phyloP scores from a whole-genome alignment of 441 rosid genomes.

The Brassica balearica region DNA sequence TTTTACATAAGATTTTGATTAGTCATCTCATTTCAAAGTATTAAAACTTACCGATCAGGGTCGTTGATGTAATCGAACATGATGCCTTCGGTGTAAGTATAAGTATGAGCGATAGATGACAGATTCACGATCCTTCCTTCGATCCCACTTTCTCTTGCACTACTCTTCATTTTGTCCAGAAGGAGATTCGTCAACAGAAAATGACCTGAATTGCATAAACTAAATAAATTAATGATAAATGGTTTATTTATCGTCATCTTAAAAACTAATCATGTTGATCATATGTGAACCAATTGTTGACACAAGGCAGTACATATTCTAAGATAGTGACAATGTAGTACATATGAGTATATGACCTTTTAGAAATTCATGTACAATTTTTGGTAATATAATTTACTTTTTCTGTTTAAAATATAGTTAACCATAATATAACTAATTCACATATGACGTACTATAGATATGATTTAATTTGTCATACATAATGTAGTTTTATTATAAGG shows the following conservation, averaged over 20 bases:
- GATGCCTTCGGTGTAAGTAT: conserved; percentile 69
- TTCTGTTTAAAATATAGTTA: too few relatives aligned
- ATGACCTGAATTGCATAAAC: conserved; percentile 62
- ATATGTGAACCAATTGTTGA: background rate
- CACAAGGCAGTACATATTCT: background rate
- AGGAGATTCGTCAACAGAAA: conserved; percentile 85
- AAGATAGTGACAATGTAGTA: background rate
- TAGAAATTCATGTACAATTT: background rate
- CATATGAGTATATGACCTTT: background rate
- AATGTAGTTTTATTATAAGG: background rate
- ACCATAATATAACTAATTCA: background rate
- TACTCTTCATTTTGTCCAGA: conserved; percentile 77
- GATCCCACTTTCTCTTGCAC: conserved; percentile 58
- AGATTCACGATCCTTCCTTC: conserved; percentile 90
- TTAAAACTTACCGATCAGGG: conserved; percentile 46
- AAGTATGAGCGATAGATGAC: conserved; percentile 83
- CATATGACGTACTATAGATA: background rate
- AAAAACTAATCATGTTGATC: background rate
- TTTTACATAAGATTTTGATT: background rate
- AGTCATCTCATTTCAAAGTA: background rate
- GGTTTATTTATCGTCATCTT: background rate
- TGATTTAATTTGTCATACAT: background rate
- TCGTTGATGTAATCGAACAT: conserved; percentile 62
- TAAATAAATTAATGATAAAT: background rate
- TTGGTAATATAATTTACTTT: background rate